Conservation (phyloP, 345 rosid species). For the Eucalyptus fibrosa region DNA sequence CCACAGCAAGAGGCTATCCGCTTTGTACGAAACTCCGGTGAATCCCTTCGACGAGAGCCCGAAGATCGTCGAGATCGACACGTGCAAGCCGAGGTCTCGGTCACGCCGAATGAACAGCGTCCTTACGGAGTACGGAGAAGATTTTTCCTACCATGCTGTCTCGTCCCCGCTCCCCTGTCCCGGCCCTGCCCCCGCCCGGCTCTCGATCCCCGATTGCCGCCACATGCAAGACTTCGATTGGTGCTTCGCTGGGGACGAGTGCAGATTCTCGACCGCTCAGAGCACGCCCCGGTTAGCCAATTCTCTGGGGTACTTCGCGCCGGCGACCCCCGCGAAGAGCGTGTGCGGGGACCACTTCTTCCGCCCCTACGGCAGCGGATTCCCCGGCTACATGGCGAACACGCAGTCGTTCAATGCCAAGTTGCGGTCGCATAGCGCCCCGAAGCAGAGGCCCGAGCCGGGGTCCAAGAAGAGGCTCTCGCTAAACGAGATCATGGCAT, state of each 20-base stretch:
- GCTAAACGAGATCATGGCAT: constrained; percentile 50
- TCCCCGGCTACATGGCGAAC: constrained; percentile 70
- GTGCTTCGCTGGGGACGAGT: constrained; percentile 7
- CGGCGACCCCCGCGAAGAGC: constrained; percentile 48
- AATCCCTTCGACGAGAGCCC: constrained; percentile 29
- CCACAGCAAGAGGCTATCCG: constrained; percentile 24
- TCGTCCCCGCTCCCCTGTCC: constrained; percentile 25
- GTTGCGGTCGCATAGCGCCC: constrained; percentile 68
- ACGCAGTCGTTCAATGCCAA: constrained; percentile 78
- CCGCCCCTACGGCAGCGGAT: constrained; percentile 23
- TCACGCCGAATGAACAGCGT: constrained; percentile 22
- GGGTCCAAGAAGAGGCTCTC: constrained; percentile 46
- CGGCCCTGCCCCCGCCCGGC: constrained; percentile 4
- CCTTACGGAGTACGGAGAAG: constrained; percentile 30
- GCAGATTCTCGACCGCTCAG: constrained; percentile 20
- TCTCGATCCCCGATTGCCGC: constrained; percentile 9
- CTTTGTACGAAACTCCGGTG: neutral
- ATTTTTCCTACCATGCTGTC: constrained; percentile 14
- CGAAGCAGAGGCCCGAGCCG: constrained; percentile 64
- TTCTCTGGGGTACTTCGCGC: constrained; percentile 1
- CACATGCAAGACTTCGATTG: constrained; percentile 24
- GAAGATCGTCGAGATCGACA: constrained; percentile 54
- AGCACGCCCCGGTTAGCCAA: constrained; percentile 52
- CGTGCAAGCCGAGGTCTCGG: constrained; percentile 35
- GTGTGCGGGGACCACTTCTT: constrained; percentile 42